phyloP scores from a whole-genome alignment of 495 filamentous ascomycete genomes.

The Bathelium albidoporum region DNA sequence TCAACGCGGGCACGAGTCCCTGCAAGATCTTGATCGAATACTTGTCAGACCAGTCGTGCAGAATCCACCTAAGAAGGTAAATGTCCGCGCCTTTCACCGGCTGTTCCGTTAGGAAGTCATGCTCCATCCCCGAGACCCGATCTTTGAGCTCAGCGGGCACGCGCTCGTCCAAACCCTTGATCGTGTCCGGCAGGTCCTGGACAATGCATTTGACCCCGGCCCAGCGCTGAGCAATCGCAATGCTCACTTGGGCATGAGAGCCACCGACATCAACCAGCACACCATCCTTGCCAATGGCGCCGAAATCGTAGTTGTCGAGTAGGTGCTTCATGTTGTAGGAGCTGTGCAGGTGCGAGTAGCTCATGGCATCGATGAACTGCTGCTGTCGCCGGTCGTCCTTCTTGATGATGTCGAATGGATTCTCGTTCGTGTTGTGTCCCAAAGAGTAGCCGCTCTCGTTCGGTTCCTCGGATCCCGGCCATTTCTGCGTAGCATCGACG shows the following conservation, averaged over 20 bases:
- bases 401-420: not conserved
- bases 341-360: too few relatives aligned
- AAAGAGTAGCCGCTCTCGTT: not conserved
- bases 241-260: not conserved
- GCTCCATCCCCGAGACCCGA: constrained; percentile 28
- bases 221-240: not conserved
- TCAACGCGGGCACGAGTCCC: constrained; percentile 45
- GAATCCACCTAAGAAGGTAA: constrained; percentile 29
- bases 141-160: not conserved
- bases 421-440: not conserved
- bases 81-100: constrained; percentile 33
- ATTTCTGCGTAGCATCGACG: constrained; percentile 5
- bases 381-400: too few relatives aligned
- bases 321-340: not conserved
- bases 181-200: not conserved
- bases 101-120: constrained; percentile 35
- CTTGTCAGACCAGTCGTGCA: constrained; percentile 37
- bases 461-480: not conserved
- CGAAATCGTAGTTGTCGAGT: not conserved
- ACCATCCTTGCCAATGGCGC: constrained; percentile 23
- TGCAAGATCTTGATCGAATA: constrained; percentile 44
- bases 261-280: constrained; percentile 31
- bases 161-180: not conserved
- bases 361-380: too few relatives aligned
- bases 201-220: not conserved